Evolutionary conservation across 2,329 filamentous ascomycete species (phyloP), one percentile per base, ranked within the genome.

Genomic region (Phaeosphaeriaceae sp.): DNA sequence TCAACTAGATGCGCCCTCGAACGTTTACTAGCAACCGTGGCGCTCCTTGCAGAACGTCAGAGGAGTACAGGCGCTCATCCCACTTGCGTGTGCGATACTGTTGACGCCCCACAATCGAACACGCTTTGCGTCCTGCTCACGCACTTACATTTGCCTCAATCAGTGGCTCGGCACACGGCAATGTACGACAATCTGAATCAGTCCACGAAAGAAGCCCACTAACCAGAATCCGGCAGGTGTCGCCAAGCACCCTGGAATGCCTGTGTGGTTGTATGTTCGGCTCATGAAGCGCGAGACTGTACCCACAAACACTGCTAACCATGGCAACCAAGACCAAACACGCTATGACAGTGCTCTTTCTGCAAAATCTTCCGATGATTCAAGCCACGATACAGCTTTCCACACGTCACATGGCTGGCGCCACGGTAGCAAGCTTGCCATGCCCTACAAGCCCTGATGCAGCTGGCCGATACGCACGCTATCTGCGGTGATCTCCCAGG

Each of bases 161-260:
- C 32, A 43, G 49, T 52, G 22, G 21, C 40, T 43, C 49, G 24
- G 55, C 30, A 40, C 52, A 49, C 47, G 56, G 51, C 24, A 32
- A 46, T 54, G 44, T 56, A 54, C 57, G 64, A 60, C 56, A 61
- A 58, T 59, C 58, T 64, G 49, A 30, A 51, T 51, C 49, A 30
- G 21, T 40, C 28, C 49, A 42, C 30, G 21, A 22, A 21, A 51
- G 50, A 19, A 56, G 43, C 48, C 52, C 35, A 28, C 50, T 65
- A 63, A 64, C 60, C 42, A 61, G 30, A 65, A 57, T 54, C 60
- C 55, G 46, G 54, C 40, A 40, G 54, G 47, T 35, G 54, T 51
- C 32, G 65, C 59, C 67, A 68, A 69, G 65, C 56, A 52, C 54
- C 42, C 49, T 65, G 70, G 68, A 72, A 72, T 71, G 68, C 55